phyloP scores from a whole-genome alignment of 2,329 filamentous ascomycete genomes.

The Verticillium zaregamsianum region DNA sequence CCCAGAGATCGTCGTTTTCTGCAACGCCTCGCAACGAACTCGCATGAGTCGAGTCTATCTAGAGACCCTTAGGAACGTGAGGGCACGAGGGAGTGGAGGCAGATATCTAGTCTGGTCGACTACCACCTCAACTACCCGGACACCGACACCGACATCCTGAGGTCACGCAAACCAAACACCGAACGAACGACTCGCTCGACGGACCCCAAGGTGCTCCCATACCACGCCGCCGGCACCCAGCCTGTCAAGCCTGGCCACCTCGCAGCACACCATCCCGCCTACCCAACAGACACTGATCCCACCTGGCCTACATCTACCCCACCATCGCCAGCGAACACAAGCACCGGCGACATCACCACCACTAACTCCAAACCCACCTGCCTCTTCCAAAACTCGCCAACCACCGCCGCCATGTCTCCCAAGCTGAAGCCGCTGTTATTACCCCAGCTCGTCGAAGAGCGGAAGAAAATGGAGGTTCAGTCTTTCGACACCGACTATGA shows the following conservation, averaged over 20 bases:
- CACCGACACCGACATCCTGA: neutral
- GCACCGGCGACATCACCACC: neutral
- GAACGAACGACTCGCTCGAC: neutral
- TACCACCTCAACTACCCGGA: neutral
- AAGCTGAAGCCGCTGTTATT: constrained; percentile 50
- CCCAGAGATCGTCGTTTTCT: neutral
- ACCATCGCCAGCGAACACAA: neutral
- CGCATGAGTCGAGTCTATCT: neutral
- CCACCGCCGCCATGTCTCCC: constrained; percentile 33
- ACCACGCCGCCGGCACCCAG: neutral
- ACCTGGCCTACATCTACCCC: neutral
- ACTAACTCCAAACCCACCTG: neutral
- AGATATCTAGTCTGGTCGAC: neutral
- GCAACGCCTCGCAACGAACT: neutral
- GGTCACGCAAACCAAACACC: neutral
- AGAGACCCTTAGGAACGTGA: neutral
- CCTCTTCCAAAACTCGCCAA: neutral
- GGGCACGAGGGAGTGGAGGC: neutral
- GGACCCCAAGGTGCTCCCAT: neutral
- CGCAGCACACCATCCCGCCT: neutral
- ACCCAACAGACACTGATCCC: neutral
- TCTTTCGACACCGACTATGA: constrained; percentile 22
- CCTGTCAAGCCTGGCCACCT: neutral
- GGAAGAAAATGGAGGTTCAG: constrained; percentile 36
- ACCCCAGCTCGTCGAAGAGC: constrained; percentile 49